Conservation (phyloP, 2,329 filamentous ascomycete species). For the Botrytis pseudocinerea region DNA sequence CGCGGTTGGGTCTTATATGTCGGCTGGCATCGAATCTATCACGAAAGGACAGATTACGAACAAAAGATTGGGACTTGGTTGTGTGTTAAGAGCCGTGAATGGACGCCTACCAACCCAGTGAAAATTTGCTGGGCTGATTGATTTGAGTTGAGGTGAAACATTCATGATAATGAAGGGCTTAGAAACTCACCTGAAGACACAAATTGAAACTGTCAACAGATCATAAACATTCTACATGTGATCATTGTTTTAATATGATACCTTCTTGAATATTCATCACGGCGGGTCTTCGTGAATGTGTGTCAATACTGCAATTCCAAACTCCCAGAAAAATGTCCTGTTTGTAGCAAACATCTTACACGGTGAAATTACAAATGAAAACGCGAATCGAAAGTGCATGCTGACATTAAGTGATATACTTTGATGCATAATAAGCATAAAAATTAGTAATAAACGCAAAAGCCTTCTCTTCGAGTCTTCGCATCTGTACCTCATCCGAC, state of each 20-base stretch:
- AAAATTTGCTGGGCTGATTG: slow-evolving; percentile 3
- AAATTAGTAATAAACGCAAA: neutral
- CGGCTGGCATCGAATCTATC: neutral
- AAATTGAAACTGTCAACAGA: neutral
- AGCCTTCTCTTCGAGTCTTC: neutral
- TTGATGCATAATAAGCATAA: neutral
- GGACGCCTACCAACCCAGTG: slow-evolving; percentile 14
- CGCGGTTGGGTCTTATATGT: slow-evolving; percentile 16
- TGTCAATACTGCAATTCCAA: too few relatives aligned
- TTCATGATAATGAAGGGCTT: neutral
- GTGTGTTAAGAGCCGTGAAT: slow-evolving; percentile 18
- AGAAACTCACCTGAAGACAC: neutral
- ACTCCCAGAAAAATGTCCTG: neutral
- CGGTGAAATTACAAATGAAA: neutral
- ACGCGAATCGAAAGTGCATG: neutral
- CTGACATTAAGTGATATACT: neutral
- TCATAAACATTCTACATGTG: neutral
- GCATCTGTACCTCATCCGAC: neutral
- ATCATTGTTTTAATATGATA: fast-evolving
- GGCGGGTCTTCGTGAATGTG: too few relatives aligned
- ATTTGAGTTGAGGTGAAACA: neutral
- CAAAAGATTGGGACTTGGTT: slow-evolving; percentile 14
- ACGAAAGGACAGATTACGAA: neutral
- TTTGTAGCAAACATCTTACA: neutral
- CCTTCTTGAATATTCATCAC: neutral